Base-by-base conservation (phyloP, 192 early-diverging fungal species). In the Coemansia sp. region DNA sequence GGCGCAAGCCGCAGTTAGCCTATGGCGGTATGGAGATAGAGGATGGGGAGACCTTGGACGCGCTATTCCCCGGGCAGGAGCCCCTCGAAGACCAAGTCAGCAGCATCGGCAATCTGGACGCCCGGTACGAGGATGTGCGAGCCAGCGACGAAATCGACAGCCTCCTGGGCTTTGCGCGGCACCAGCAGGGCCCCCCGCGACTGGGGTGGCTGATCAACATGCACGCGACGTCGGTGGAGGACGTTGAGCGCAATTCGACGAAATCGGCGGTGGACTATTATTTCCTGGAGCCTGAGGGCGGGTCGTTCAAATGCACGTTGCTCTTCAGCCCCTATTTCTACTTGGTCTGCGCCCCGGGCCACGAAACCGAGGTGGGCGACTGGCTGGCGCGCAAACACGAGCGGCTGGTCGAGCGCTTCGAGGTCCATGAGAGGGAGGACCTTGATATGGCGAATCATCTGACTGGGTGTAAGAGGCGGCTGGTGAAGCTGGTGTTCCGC, bases 201-300 rank as follows among this genome's bases (percentile, higher is more conserved):
- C 65, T 91, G 3, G 97, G 97, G 0, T 99, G 97, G 97, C 83
- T 99, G 35, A 87, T 96, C 31, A 99, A 99, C 85, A 96, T 97
- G 85, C 91, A 95, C 66, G 82, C 90, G 84, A 91, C 91, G 0
- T 66, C 86, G 8, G 83, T 94, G 26, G 69, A 74, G 42, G 87
- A 90, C 69, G 68, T 75, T 2, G 89, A 94, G 55, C 86, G 84
- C 81, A 73, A 80, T 18, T 75, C 82, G 20, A 89, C 88, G 25
- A 84, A 85, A 48, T 69, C 93, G 0, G 95, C 88, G 0, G 88
- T 96, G 4, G 94, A 98, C 76, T 90, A 90, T 47, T 98, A 96
- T 68, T 99, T 99, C 72, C 77, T 98, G 36, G 89, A 94, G 61
- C 92, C 93, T 28, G 92, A 93, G 48, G 93, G 94, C 33, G 85